Conservation (phyloP, 768 basidiomycete species). For the Psilocybe azurescens region DNA sequence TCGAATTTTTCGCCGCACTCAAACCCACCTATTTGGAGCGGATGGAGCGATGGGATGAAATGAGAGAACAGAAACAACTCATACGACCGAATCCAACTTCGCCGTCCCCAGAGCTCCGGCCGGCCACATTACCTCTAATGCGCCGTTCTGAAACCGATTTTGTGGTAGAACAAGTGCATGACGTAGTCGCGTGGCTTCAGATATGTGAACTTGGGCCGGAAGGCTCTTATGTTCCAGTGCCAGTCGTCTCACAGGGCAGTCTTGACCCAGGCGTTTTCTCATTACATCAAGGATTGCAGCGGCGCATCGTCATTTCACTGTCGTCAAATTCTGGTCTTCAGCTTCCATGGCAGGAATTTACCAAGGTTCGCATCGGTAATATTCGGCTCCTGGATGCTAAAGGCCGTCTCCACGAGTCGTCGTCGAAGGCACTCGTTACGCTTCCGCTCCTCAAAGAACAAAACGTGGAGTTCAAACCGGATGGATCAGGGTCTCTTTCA, state of each 20-base stretch:
- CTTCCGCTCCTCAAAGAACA: slow-evolving; percentile 79
- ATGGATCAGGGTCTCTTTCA: slow-evolving; percentile 78
- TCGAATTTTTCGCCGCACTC: slow-evolving; percentile 90
- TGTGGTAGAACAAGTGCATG: slow-evolving; percentile 84
- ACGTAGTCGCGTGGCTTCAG: slow-evolving; percentile 88
- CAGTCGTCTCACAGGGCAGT: slow-evolving; percentile 74
- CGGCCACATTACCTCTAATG: slow-evolving; percentile 69
- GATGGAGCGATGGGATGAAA: slow-evolving; percentile 92
- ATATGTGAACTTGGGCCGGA: slow-evolving; percentile 86
- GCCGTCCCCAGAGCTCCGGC: slow-evolving; percentile 43
- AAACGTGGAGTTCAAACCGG: slow-evolving; percentile 74
- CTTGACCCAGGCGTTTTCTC: slow-evolving; percentile 88
- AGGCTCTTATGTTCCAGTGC: slow-evolving; percentile 84
- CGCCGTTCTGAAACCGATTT: slow-evolving; percentile 94
- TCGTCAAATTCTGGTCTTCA: slow-evolving; percentile 90
- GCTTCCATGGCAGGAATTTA: slow-evolving; percentile 85
- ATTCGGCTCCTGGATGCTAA: slow-evolving; percentile 86
- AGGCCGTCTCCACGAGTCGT: slow-evolving; percentile 80
- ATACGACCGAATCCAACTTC: slow-evolving; percentile 40
- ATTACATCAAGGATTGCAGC: slow-evolving; percentile 92
- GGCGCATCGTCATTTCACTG: slow-evolving; percentile 76
- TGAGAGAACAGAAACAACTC: slow-evolving; percentile 74
- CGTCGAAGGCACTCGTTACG: slow-evolving; percentile 71
- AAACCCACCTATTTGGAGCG: slow-evolving; percentile 86
- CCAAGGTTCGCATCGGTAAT: slow-evolving; percentile 79